Percentiles rank a stretch among this genome's conserved stretches.
Evolutionary conservation across 2,329 filamentous ascomycete genomes (phyloP).

Genomic region (Teratosphaeria viscida): DNA sequence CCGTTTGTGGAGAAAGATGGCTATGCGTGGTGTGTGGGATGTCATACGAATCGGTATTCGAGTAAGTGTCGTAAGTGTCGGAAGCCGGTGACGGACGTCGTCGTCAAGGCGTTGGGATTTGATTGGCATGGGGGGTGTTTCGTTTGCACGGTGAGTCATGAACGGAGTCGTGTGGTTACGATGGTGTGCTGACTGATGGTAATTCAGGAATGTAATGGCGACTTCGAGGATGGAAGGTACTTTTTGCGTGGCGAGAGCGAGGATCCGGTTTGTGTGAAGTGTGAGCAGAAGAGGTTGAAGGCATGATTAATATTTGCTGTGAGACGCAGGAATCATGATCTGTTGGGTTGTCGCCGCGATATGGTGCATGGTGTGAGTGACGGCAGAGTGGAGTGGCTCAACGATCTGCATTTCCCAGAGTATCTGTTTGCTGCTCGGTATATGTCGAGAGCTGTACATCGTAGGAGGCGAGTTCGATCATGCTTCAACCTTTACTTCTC

Average conservation of each 20-base stretch:
- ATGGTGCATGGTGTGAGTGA: background rate
- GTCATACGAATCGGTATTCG: conserved; percentile 83
- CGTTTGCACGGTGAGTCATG: conserved; percentile 51
- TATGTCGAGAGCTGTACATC: too few relatives aligned
- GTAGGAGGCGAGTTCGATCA: background rate
- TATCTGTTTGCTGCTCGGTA: too few relatives aligned
- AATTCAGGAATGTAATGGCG: conserved; percentile 48
- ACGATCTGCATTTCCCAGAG: too few relatives aligned
- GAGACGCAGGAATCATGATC: too few relatives aligned
- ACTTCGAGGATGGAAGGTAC: conserved; percentile 53
- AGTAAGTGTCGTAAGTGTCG: conserved; percentile 82
- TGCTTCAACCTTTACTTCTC: background rate
- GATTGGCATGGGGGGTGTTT: conserved; percentile 96
- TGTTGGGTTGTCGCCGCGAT: background rate
- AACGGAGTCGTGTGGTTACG: background rate
- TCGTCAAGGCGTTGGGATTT: conserved; percentile 75
- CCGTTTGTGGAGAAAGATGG: conserved; percentile 97
- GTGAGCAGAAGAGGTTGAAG: conserved; percentile 53
- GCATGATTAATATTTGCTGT: conserved; percentile 29
- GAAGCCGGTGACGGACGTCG: conserved; percentile 76
- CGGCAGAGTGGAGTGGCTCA: too few relatives aligned
- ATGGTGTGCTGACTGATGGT: background rate
- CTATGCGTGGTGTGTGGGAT: conserved; percentile 91
- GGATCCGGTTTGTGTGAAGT: conserved; percentile 51
- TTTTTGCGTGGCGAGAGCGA: conserved; percentile 50